Conservation (phyloP, 345 rosid species). For the Excoecaria cochinchinensis region DNA sequence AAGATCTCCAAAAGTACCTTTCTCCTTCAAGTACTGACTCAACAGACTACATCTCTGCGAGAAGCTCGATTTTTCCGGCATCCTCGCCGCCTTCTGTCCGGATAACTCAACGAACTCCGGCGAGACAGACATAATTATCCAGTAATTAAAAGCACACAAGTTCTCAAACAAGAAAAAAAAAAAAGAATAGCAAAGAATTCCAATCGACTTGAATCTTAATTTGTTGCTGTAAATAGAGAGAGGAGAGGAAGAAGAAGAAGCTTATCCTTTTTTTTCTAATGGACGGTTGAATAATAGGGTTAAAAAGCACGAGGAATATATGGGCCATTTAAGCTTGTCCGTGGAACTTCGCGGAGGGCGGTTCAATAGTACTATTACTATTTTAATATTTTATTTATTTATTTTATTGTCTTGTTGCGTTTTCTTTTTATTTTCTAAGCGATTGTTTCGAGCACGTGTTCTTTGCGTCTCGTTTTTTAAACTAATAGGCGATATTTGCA, state of each 20-base stretch:
- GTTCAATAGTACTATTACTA: neutral
- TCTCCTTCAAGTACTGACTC: slow-evolving; percentile 79
- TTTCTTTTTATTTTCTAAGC: neutral
- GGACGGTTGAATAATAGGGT: neutral
- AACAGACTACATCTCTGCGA: slow-evolving; percentile 60
- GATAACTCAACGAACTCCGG: slow-evolving; percentile 41
- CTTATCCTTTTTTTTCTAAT: neutral
- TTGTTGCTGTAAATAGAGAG: too few relatives aligned
- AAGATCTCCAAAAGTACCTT: slow-evolving; percentile 68
- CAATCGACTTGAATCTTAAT: neutral
- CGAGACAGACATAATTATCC: slow-evolving; percentile 51
- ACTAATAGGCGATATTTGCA: slow-evolving; percentile 13
- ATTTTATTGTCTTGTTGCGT: neutral
- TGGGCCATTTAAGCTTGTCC: slow-evolving; percentile 28
- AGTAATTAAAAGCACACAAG: neutral
- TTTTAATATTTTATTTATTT: neutral
- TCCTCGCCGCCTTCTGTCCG: slow-evolving; percentile 28
- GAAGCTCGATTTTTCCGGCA: slow-evolving; percentile 52
- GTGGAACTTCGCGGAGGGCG: slow-evolving; percentile 9
- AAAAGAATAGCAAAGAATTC: neutral
- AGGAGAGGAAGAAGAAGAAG: neutral
- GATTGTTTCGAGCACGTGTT: slow-evolving; percentile 43
- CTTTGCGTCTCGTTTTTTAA: slow-evolving; percentile 13
- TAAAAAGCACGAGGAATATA: slow-evolving; percentile 54
- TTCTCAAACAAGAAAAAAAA: neutral